Evolutionary conservation across 805 yeast genomes (phyloP).

Genomic region (Yamadazyma sp.): DNA sequence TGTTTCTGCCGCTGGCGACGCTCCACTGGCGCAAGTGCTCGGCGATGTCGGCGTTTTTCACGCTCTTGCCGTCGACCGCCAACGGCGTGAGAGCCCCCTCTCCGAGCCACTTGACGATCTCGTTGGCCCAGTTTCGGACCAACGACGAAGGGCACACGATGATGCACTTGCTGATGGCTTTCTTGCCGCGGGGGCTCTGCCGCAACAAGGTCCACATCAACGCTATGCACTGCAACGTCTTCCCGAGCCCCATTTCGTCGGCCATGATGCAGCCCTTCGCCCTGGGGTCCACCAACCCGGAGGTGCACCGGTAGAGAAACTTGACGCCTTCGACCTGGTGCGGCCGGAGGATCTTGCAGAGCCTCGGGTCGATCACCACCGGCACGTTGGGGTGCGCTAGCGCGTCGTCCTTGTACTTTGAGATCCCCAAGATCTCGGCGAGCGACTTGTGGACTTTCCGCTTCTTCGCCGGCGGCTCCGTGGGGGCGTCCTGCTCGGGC

Average conservation of each 20-base stretch:
- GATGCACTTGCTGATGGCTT: slow-evolving; percentile 83
- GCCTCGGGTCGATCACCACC: slow-evolving; percentile 89
- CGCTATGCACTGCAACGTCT: slow-evolving; percentile 85
- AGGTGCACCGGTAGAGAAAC: slow-evolving; percentile 84
- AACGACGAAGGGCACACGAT: slow-evolving; percentile 94
- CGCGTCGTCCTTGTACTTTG: slow-evolving; percentile 48
- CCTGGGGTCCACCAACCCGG: slow-evolving; percentile 77
- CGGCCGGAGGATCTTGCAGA: slow-evolving; percentile 84
- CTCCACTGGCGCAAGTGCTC: slow-evolving; percentile 81
- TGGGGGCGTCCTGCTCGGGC: slow-evolving; percentile 12
- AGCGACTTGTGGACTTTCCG: slow-evolving; percentile 61
- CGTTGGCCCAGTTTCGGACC: slow-evolving; percentile 97
- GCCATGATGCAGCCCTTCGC: slow-evolving; percentile 98
- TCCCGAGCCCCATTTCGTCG: slow-evolving; percentile 95
- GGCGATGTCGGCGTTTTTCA: slow-evolving; percentile 67
- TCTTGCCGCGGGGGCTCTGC: slow-evolving; percentile 84
- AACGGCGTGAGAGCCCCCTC: slow-evolving; percentile 84
- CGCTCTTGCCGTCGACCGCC: slow-evolving; percentile 88
- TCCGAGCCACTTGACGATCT: slow-evolving; percentile 91
- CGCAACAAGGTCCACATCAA: slow-evolving; percentile 88
- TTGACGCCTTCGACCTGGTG: slow-evolving; percentile 96
- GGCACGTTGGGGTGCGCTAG: slow-evolving; percentile 81
- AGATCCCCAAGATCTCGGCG: slow-evolving; percentile 78
- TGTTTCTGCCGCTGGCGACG: slow-evolving; percentile 77
- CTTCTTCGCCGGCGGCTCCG: slow-evolving; percentile 25